Conservation (phyloP, 2,329 filamentous ascomycete genomes). For the Beauveria sp. region DNA sequence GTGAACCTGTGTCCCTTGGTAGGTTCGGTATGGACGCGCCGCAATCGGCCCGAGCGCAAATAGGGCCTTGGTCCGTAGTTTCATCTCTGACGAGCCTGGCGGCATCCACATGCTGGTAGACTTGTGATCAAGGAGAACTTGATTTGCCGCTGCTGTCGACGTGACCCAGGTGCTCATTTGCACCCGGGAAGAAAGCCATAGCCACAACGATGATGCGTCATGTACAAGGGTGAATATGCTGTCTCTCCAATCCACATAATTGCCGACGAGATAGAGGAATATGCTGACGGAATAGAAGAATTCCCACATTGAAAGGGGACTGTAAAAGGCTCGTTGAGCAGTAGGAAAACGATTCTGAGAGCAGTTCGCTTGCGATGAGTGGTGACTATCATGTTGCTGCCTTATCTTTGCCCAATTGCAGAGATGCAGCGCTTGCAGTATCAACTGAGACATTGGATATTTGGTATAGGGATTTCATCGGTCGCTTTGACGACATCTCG, state of each 20-base stretch:
- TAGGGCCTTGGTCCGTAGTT: conserved; percentile 2
- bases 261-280: conserved; percentile 6
- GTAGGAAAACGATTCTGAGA: not conserved
- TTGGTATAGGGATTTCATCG: not conserved
- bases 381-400: not conserved
- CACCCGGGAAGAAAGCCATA: not conserved
- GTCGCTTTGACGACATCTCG: not conserved
- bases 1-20: conserved; percentile 6
- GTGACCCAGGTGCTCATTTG: not conserved
- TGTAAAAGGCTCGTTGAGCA: not conserved
- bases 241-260: conserved; percentile 10
- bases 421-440: not conserved
- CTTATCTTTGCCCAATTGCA: not conserved
- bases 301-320: not conserved
- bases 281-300: conserved; percentile 3
- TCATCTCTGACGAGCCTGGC: conserved; percentile 3
- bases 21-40: conserved; percentile 2
- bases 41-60: conserved; percentile 3
- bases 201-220: not conserved
- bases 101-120: not conserved
- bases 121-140: not conserved
- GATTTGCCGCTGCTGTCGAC: not conserved
- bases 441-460: conserved; percentile 5
- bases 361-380: not conserved
- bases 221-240: conserved; percentile 2